Conservation (phyloP, 1,284 basidiomycete species). For the Taiwanofungus camphoratus region DNA sequence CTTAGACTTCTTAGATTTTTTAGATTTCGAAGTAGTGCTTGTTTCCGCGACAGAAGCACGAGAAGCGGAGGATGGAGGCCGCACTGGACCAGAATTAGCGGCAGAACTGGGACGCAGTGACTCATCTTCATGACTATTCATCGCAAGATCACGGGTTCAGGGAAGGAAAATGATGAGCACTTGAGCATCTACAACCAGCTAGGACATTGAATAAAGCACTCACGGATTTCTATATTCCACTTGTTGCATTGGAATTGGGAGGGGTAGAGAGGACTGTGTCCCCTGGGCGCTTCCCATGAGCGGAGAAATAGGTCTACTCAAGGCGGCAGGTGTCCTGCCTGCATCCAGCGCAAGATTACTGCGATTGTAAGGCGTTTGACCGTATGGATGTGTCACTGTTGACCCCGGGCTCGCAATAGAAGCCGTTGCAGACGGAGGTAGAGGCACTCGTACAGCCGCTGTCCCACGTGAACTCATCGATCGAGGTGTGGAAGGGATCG, state of each 20-base stretch:
- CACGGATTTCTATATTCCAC: constrained; percentile 1
- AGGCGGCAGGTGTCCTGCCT: constrained; percentile 9
- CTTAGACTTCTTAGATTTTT: too few species aligned
- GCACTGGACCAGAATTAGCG: not conserved
- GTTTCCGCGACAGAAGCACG: too few species aligned
- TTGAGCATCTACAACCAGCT: constrained; percentile 2
- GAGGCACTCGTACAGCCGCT: constrained; percentile 18
- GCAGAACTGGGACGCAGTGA: not conserved
- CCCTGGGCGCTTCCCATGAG: constrained; percentile 14
- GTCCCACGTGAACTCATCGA: constrained; percentile 14
- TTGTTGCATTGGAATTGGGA: constrained; percentile 9
- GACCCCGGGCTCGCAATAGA: constrained; percentile 10
- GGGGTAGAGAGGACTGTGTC: constrained; percentile 7
- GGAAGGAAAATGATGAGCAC: not conserved
- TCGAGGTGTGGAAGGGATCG: constrained; percentile 22
- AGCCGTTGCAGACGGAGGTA: constrained; percentile 14
- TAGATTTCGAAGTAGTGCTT: too few species aligned
- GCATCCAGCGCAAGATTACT: constrained; percentile 14
- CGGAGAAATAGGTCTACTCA: constrained; percentile 15
- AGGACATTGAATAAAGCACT: not conserved
- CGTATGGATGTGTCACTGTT: constrained; percentile 9
- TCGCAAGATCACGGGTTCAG: constrained; percentile 3
- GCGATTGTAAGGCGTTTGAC: constrained; percentile 8
- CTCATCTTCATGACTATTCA: not conserved
- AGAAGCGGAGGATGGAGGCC: constrained; percentile 13